Percentiles rank a stretch among this genome's conserved stretches.
Evolutionary conservation across 345 rosid genomes (phyloP).

Genomic region (Bruguiera sexangula): DNA sequence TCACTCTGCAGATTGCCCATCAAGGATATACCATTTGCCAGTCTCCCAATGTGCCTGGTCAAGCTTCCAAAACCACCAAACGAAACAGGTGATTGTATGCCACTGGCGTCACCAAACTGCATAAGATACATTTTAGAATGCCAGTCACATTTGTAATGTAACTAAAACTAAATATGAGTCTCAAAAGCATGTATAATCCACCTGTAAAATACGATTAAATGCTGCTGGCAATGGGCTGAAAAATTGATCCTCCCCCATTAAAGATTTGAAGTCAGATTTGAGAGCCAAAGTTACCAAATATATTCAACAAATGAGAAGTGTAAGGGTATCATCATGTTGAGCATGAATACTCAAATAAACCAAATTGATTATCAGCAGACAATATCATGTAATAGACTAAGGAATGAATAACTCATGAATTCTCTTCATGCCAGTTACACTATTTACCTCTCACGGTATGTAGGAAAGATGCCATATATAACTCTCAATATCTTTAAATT

Average conservation of each 20-base stretch:
- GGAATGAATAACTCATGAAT: not conserved
- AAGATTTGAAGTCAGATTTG: conserved; percentile 38
- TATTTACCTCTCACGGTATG: conserved; percentile 68
- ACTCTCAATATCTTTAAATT: conserved; percentile 74
- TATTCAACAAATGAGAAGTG: conserved; percentile 8
- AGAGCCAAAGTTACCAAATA: conserved; percentile 16
- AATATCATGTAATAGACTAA: too few relatives aligned
- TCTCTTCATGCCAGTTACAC: not conserved
- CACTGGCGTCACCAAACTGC: conserved; percentile 99
- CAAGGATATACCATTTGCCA: conserved; percentile 62
- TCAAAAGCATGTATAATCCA: conserved; percentile 26
- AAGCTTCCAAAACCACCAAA: conserved; percentile 99
- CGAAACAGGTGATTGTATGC: conserved; percentile 96
- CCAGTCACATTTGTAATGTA: conserved; percentile 10
- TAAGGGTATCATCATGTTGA: not conserved
- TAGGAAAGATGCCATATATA: conserved; percentile 90
- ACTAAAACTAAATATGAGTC: conserved; percentile 7
- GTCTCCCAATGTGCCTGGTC: conserved; percentile 84
- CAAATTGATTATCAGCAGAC: too few relatives aligned
- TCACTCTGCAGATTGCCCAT: not conserved
- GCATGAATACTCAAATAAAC: too few relatives aligned
- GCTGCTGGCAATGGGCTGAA: conserved; percentile 90
- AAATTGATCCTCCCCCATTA: conserved; percentile 33
- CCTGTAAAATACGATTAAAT: conserved; percentile 90
- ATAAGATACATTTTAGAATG: conserved; percentile 20